Evolutionary conservation across 1,139 yeast genomes (phyloP).

Genomic region (Meyerozyma guilliermondii): DNA sequence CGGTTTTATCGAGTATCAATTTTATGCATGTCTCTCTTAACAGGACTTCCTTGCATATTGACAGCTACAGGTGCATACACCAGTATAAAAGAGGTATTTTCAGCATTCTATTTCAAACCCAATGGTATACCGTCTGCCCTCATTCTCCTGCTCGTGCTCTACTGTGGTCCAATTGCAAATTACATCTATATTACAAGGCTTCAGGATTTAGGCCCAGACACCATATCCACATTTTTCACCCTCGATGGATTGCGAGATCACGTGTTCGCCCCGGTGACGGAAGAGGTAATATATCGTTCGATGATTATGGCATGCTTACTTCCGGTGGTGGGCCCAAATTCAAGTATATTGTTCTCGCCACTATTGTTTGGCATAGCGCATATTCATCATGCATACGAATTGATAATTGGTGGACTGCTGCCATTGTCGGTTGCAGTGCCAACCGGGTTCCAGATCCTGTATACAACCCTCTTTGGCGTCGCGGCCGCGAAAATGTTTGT

Average conservation of each 20-base stretch:
- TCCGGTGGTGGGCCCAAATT: constrained; percentile 17
- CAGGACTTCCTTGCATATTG: constrained; percentile 19
- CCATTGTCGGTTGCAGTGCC: constrained; percentile 30
- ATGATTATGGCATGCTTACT: constrained; percentile 43
- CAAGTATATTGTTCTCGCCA: constrained; percentile 32
- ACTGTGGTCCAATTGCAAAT: constrained; percentile 56
- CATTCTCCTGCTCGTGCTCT: constrained; percentile 37
- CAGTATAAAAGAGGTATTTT: background rate
- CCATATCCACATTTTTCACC: constrained; percentile 17
- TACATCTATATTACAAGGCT: constrained; percentile 15
- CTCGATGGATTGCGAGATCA: constrained; percentile 59
- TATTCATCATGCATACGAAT: constrained; percentile 73
- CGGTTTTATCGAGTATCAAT: constrained; percentile 31
- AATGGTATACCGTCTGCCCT: constrained; percentile 6
- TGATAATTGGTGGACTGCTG: constrained; percentile 20
- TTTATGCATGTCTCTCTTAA: constrained; percentile 26
- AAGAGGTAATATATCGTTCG: constrained; percentile 77
- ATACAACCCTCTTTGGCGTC: constrained; percentile 79
- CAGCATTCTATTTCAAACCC: background rate
- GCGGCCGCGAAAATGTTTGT: constrained; percentile 60
- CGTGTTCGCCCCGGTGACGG: constrained; percentile 80
- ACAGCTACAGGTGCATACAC: constrained; percentile 1
- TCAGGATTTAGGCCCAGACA: constrained; percentile 14
- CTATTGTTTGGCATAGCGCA: constrained; percentile 88
- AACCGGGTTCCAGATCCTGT: constrained; percentile 55